Conservation (phyloP, 106 monocot genomes). For the Agapanthus africanus region DNA sequence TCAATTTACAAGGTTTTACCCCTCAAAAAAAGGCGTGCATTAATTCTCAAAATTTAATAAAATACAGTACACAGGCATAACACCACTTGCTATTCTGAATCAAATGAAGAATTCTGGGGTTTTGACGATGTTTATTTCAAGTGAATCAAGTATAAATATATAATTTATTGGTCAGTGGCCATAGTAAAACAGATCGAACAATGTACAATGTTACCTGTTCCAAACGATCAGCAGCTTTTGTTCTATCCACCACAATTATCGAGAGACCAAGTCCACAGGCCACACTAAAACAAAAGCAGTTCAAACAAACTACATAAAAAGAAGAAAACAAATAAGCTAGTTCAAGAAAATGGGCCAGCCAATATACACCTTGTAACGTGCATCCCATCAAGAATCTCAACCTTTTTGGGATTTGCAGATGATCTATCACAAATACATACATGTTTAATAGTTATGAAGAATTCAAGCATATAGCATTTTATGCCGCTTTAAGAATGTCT, state of each 20-base stretch:
- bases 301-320: background rate
- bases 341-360: background rate
- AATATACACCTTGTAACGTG: constrained; percentile 59
- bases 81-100: background rate
- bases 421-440: constrained; percentile 38
- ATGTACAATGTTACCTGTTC: constrained; percentile 45
- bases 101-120: background rate
- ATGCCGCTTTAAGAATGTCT: too few relatives aligned
- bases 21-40: background rate
- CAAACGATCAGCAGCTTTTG: constrained; percentile 57
- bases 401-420: constrained; percentile 91
- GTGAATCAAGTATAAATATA: background rate
- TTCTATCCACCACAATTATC: constrained; percentile 70
- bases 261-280: constrained; percentile 82
- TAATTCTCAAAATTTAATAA: background rate
- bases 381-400: constrained; percentile 91
- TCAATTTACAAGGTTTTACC: background rate
- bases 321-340: background rate
- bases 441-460: background rate
- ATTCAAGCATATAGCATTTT: background rate
- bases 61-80: too few relatives aligned
- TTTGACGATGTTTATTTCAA: background rate
- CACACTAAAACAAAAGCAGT: constrained; percentile 40
- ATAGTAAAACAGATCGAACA: background rate
- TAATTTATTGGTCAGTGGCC: background rate